phyloP scores from a whole-genome alignment of 139 green algal genomes.

The Chlamydomonas incerta region DNA sequence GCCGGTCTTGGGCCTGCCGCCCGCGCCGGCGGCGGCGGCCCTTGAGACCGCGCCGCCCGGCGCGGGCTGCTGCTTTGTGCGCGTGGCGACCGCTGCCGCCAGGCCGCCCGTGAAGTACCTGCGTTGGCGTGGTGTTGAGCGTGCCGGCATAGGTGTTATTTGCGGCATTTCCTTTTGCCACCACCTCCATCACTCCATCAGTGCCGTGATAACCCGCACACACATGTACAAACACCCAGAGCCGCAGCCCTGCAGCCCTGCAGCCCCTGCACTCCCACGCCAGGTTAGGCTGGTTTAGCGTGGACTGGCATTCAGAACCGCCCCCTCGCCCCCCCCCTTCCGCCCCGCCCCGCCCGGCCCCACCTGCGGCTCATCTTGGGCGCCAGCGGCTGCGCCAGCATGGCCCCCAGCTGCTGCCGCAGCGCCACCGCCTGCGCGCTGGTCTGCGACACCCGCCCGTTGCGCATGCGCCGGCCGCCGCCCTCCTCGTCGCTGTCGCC shows the following conservation, averaged over 20 bases:
- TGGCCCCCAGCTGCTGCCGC: slow-evolving; percentile 43
- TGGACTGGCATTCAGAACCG: not conserved
- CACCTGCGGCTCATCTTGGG: slow-evolving; percentile 39
- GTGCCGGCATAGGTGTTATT: too few species aligned
- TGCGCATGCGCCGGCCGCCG: not conserved
- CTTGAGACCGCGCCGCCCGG: not conserved
- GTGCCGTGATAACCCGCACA: too few species aligned
- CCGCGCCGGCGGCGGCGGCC: not conserved
- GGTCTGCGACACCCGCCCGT: not conserved
- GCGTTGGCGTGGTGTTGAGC: too few species aligned
- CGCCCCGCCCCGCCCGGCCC: not conserved
- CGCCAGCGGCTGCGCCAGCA: slow-evolving; percentile 51
- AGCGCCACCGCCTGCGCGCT: slow-evolving; percentile 25
- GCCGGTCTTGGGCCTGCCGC: not conserved
- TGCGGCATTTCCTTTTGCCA: too few species aligned
- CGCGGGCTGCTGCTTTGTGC: not conserved
- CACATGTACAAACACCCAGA: too few species aligned
- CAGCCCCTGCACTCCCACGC: too few species aligned
- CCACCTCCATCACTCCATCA: too few species aligned
- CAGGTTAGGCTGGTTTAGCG: too few species aligned
- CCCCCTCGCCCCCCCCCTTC: not conserved
- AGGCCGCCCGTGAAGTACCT: slow-evolving; percentile 57
- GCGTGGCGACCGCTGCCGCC: slow-evolving; percentile 4
- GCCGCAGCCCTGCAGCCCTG: too few species aligned
- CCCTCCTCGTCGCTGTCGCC: slow-evolving; percentile 18